Conservation (phyloP, 129 eudicot species). For the Pittosporum tobira region DNA sequence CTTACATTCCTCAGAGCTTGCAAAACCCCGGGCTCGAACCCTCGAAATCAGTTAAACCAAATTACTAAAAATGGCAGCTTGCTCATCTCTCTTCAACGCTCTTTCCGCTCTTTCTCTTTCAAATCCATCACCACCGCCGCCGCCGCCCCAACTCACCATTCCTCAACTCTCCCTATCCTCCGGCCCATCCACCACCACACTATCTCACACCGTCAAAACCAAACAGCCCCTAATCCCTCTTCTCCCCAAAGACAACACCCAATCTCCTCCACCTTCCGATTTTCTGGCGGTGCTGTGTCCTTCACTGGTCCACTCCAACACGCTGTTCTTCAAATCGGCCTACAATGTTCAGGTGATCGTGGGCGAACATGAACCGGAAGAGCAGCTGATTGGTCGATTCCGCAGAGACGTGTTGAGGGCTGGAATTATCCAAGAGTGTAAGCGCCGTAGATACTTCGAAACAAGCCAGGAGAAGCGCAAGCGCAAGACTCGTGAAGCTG, state of each 20-base stretch:
- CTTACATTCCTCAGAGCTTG: no score
- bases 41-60: neutral
- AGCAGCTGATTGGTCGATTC: conserved; percentile 36
- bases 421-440: conserved; percentile 40
- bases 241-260: neutral
- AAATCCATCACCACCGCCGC: neutral
- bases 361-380: conserved; percentile 40
- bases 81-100: conserved; percentile 19
- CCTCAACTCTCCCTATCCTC: conserved; percentile 2
- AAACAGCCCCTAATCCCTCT: conserved; percentile 14
- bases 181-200: neutral
- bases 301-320: conserved; percentile 24
- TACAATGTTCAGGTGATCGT: conserved; percentile 52
- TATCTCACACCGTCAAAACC: conserved; percentile 14
- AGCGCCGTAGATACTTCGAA: conserved; percentile 44
- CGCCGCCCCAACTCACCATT: neutral
- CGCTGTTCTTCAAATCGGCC: conserved; percentile 32
- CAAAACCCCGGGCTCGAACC: neutral
- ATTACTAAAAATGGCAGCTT: conserved; percentile 6
- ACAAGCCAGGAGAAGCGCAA: conserved; percentile 49
- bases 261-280: conserved; percentile 7
- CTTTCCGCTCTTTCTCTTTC: conserved; percentile 28
- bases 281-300: conserved; percentile 26
- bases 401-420: conserved; percentile 43
- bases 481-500: conserved; percentile 57